These are phyloP conservation scores for Pichia ethanolica DNA, from an alignment of 805 yeast species.

Conservation along the genomic window DNA sequence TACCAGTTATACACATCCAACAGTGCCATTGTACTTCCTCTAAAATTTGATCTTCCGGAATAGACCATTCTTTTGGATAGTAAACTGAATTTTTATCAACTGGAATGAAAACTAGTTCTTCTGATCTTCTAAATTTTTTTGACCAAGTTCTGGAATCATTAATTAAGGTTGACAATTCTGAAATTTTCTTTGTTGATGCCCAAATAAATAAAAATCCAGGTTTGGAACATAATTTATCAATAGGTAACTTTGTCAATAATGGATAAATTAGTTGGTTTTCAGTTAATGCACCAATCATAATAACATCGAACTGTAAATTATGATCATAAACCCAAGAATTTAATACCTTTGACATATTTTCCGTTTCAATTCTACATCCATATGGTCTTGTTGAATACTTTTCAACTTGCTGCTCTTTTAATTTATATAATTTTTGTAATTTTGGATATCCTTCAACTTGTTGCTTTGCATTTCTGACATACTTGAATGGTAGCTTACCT, in stretches of 20 bases:
- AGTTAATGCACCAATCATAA: conserved; percentile 83
- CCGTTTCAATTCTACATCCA: conserved; percentile 51
- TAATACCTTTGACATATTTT: conserved; percentile 49
- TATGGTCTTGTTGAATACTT: conserved; percentile 53
- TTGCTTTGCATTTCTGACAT: conserved; percentile 55
- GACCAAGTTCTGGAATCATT: conserved; percentile 32
- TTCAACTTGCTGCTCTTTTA: conserved; percentile 53
- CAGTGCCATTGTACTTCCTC: conserved; percentile 90
- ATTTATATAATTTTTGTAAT: conserved; percentile 54
- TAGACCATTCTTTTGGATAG: conserved; percentile 47
- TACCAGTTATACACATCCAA: conserved; percentile 96
- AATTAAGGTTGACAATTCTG: conserved; percentile 49
- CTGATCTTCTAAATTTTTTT: conserved; percentile 75
- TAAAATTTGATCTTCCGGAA: conserved; percentile 42
- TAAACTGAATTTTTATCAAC: conserved; percentile 56
- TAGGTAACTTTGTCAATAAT: conserved; percentile 55
- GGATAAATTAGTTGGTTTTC: conserved; percentile 67
- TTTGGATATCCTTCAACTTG: conserved; percentile 85
- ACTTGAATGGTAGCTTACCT: conserved; percentile 52
- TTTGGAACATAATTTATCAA: conserved; percentile 65
- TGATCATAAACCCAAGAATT: conserved; percentile 54
- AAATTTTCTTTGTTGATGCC: conserved; percentile 72
- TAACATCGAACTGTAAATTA: conserved; percentile 70
- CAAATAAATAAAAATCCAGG: conserved; percentile 86
- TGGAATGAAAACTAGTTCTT: conserved; percentile 79